Evolutionary conservation across 1,139 yeast genomes (phyloP).

Genomic region (Scheffersomyces quercinus): DNA sequence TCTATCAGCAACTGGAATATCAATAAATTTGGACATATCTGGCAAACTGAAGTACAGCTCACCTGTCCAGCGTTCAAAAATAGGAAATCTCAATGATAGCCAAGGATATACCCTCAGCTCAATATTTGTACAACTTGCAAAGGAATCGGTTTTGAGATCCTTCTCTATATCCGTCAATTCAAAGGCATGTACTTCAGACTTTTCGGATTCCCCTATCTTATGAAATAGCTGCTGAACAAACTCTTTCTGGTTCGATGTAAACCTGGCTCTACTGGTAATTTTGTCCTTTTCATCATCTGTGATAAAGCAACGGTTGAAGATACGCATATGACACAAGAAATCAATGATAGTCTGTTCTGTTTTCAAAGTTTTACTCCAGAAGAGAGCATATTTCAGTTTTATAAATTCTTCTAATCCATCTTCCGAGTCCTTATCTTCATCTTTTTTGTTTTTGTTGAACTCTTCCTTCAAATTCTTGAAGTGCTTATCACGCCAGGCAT

Average conservation of each 20-base stretch:
- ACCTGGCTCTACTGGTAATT: not conserved
- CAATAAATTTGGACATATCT: no score
- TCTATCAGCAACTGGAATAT: no score
- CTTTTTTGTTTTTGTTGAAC: not conserved
- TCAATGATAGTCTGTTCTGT: conserved; percentile 12
- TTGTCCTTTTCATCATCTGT: not conserved
- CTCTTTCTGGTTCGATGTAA: not conserved
- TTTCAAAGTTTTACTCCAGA: conserved; percentile 5
- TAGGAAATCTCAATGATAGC: conserved; percentile 25
- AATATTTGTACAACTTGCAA: not conserved
- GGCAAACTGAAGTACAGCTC: conserved; percentile 7
- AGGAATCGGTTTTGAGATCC: not conserved
- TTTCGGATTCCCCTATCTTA: no score
- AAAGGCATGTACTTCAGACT: not conserved
- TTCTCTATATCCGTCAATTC: not conserved
- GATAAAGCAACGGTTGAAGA: conserved; percentile 12
- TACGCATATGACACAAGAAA: conserved; percentile 10
- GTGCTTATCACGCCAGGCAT: not conserved
- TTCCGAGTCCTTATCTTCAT: not conserved
- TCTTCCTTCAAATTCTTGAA: not conserved
- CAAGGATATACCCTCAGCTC: conserved; percentile 21
- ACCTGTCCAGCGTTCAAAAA: conserved; percentile 14
- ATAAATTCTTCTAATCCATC: not conserved
- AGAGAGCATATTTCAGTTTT: not conserved
- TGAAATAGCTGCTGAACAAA: not conserved